A percentile compares a stretch with the other conserved stretches of the same genome.
Conservation (phyloP, 441 rosid genomes). For the Pelargonium fulgidum region DNA sequence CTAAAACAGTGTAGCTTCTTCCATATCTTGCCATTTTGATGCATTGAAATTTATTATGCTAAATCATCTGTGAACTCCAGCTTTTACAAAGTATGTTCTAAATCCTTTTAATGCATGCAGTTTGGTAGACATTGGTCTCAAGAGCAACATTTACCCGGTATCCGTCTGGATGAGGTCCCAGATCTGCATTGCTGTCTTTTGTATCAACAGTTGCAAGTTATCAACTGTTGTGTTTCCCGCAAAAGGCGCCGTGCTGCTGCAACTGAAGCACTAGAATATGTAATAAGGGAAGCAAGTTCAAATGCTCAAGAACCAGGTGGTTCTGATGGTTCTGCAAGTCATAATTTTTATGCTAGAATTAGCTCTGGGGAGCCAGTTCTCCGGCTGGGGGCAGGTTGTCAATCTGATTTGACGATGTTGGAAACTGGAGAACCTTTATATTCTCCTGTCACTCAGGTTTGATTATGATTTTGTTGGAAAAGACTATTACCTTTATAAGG, state of each 20-base stretch:
- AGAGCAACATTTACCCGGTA: slow-evolving; percentile 66
- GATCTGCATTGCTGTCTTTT: slow-evolving; percentile 81
- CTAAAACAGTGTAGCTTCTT: not conserved
- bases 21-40: not conserved
- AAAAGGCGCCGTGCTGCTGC: slow-evolving; percentile 55
- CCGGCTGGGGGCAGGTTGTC: slow-evolving; percentile 58
- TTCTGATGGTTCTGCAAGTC: slow-evolving; percentile 26
- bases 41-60: slow-evolving; percentile 8
- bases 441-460: slow-evolving; percentile 78
- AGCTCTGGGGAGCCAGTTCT: slow-evolving; percentile 65
- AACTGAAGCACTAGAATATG: slow-evolving; percentile 57
- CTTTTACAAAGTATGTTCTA: slow-evolving; percentile 19
- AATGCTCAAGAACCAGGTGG: slow-evolving; percentile 35
- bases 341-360: slow-evolving; percentile 52
- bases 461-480: slow-evolving; percentile 23
- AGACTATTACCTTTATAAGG: slow-evolving; percentile 13
- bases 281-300: slow-evolving; percentile 47
- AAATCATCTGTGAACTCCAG: slow-evolving; percentile 12
- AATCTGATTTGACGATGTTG: slow-evolving; percentile 65
- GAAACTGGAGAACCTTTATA: slow-evolving; percentile 89
- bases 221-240: slow-evolving; percentile 84
- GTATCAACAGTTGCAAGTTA: slow-evolving; percentile 82
- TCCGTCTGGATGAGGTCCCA: slow-evolving; percentile 60
- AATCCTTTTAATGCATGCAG: slow-evolving; percentile 41
- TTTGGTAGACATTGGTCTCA: slow-evolving; percentile 72